A percentile compares a stretch with the other conserved stretches of the same genome.
These are phyloP conservation scores for Lumnitzera racemosa DNA, from an alignment of 345 rosid genomes.

Conservation along the genomic window DNA sequence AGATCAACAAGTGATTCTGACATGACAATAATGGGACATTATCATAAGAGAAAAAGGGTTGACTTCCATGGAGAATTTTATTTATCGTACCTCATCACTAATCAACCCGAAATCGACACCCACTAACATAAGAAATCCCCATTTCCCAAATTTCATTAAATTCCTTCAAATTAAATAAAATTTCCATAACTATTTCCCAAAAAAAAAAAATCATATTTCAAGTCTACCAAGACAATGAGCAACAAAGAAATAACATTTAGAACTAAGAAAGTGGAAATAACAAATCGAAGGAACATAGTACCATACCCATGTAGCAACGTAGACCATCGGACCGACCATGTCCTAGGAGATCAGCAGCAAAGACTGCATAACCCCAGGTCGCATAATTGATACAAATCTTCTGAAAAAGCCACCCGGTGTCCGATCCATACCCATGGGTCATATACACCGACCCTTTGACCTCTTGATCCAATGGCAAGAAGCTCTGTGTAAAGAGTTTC, in stretches of 20 bases:
- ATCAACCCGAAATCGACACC: too few species aligned
- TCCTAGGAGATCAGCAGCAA: slow-evolving; percentile 92
- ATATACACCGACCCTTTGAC: slow-evolving; percentile 74
- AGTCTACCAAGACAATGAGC: not conserved
- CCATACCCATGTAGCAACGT: slow-evolving; percentile 77
- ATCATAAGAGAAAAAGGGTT: too few species aligned
- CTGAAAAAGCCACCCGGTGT: slow-evolving; percentile 89
- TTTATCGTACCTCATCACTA: too few species aligned
- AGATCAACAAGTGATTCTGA: too few species aligned
- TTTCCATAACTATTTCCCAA: too few species aligned
- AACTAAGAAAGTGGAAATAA: too few species aligned
- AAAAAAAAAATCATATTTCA: not conserved
- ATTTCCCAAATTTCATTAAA: too few species aligned
- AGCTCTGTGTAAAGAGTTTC: slow-evolving; percentile 76
- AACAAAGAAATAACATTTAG: not conserved
- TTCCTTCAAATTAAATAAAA: too few species aligned
- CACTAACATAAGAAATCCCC: too few species aligned
- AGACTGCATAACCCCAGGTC: slow-evolving; percentile 95
- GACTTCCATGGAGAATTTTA: too few species aligned
- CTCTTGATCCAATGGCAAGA: slow-evolving; percentile 59
- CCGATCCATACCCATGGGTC: slow-evolving; percentile 94
- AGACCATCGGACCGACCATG: slow-evolving; percentile 94
- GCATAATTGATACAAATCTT: slow-evolving; percentile 72
- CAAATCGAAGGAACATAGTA: not conserved
- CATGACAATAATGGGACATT: too few species aligned